phyloP scores from a whole-genome alignment of 768 basidiomycete species.

The Amanita phalloides region DNA sequence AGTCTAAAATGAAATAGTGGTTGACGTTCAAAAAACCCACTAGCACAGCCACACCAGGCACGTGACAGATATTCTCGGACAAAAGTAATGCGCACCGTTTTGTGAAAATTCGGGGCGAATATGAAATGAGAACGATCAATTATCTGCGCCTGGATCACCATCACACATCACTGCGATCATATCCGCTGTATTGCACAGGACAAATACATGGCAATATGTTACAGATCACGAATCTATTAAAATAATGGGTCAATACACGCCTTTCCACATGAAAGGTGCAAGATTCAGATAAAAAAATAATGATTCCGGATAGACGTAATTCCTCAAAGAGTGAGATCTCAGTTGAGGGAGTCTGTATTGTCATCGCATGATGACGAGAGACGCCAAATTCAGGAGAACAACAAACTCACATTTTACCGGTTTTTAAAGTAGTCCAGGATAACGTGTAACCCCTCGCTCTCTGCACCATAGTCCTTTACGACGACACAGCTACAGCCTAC shows the following conservation, averaged over 20 bases:
- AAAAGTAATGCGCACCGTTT: too few species aligned
- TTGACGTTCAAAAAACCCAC: background rate
- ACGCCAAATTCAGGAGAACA: slow-evolving; percentile 8
- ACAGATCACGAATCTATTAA: background rate
- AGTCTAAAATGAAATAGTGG: background rate
- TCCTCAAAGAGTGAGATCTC: slow-evolving; percentile 65
- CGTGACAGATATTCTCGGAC: background rate
- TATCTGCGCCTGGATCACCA: too few species aligned
- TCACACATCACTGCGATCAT: too few species aligned
- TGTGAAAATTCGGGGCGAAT: too few species aligned
- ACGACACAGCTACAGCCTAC: slow-evolving; percentile 92
- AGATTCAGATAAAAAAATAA: slow-evolving; percentile 62
- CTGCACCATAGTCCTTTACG: slow-evolving; percentile 94
- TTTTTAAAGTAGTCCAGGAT: slow-evolving; percentile 95
- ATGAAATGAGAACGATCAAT: too few species aligned
- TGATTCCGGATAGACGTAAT: slow-evolving; percentile 82
- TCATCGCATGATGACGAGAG: slow-evolving; percentile 42
- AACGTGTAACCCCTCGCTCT: slow-evolving; percentile 92
- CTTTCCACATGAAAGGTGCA: slow-evolving; percentile 8
- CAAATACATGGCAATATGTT: background rate
- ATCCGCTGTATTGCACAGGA: background rate
- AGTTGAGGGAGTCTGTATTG: slow-evolving; percentile 89
- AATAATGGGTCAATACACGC: slow-evolving; percentile 7
- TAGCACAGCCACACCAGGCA: background rate
- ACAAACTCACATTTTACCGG: slow-evolving; percentile 42